Evolutionary conservation across 371 early-diverging fungal genomes (phyloP).

Genomic region (Nematocida ironsii): DNA sequence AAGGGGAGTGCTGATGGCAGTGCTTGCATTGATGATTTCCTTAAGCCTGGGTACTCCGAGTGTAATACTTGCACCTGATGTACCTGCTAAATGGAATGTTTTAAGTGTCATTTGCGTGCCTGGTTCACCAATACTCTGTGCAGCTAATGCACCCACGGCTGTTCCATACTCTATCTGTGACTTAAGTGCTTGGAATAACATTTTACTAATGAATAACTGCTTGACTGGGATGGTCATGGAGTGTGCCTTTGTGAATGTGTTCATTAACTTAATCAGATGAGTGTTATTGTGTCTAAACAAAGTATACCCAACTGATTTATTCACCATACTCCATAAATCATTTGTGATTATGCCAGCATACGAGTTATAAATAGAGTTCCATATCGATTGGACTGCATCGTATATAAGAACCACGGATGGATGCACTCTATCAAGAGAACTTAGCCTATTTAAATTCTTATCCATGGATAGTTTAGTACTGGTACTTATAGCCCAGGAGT

Average conservation of each 20-base stretch:
- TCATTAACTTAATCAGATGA: not conserved
- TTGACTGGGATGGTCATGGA: not conserved
- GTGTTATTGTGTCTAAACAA: slow-evolving; percentile 3
- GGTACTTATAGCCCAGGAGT: slow-evolving; percentile 19
- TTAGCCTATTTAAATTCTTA: not conserved
- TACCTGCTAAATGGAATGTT: slow-evolving; percentile 99
- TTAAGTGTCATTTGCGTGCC: slow-evolving; percentile 99
- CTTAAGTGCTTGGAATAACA: slow-evolving; percentile 34
- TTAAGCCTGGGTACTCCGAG: slow-evolving; percentile 98
- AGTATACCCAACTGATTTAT: not conserved
- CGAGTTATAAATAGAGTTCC: slow-evolving; percentile 8
- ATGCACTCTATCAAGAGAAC: not conserved
- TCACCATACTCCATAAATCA: not conserved
- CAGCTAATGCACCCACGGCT: slow-evolving; percentile 83
- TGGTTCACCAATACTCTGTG: slow-evolving; percentile 96
- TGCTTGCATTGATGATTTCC: slow-evolving; percentile 76
- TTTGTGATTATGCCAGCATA: not conserved
- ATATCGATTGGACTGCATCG: not conserved
- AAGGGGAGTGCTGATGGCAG: slow-evolving; percentile 86
- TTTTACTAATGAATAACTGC: slow-evolving; percentile 29
- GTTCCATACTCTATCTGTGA: slow-evolving; percentile 79
- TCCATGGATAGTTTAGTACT: not conserved
- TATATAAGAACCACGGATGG: slow-evolving; percentile 12
- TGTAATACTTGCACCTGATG: slow-evolving; percentile 94
- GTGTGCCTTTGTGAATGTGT: not conserved